phyloP scores from a whole-genome alignment of 345 rosid species.

The Cardamine occulta region DNA sequence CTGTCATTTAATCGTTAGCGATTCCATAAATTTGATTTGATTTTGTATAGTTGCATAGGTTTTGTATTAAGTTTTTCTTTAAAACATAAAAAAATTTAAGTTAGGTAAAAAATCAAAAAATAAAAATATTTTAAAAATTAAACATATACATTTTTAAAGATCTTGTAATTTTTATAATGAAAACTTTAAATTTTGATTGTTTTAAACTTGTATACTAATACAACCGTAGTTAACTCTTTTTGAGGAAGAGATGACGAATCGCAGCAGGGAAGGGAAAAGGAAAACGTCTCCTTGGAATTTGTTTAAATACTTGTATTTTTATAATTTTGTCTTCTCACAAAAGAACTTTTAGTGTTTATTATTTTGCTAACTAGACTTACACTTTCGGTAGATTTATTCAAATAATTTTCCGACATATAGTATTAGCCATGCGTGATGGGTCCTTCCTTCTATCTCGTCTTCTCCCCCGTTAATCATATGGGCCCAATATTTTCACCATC shows the following conservation, averaged over 20 bases:
- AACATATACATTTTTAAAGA: too few relatives aligned
- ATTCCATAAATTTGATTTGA: too few relatives aligned
- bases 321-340: slow-evolving; percentile 14
- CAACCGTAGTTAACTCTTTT: neutral
- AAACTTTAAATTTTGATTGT: neutral
- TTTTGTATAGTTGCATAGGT: too few relatives aligned
- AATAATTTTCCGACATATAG: slow-evolving; percentile 27
- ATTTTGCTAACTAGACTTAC: slow-evolving; percentile 25
- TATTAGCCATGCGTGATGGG: too few relatives aligned
- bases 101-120: too few relatives aligned
- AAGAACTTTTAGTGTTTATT: slow-evolving; percentile 6
- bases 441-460: slow-evolving; percentile 14
- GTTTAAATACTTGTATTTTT: neutral
- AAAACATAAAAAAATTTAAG: too few relatives aligned
- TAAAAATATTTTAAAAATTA: too few relatives aligned
- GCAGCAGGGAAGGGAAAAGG: neutral
- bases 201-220: too few relatives aligned
- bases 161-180: too few relatives aligned
- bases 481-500: neutral
- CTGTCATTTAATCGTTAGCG: too few relatives aligned
- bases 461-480: slow-evolving; percentile 30
- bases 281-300: neutral
- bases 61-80: too few relatives aligned
- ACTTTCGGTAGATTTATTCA: neutral
- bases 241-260: neutral